Evolutionary conservation across 257 asterid genomes (phyloP).

Genomic region (Nicotiana paniculata): DNA sequence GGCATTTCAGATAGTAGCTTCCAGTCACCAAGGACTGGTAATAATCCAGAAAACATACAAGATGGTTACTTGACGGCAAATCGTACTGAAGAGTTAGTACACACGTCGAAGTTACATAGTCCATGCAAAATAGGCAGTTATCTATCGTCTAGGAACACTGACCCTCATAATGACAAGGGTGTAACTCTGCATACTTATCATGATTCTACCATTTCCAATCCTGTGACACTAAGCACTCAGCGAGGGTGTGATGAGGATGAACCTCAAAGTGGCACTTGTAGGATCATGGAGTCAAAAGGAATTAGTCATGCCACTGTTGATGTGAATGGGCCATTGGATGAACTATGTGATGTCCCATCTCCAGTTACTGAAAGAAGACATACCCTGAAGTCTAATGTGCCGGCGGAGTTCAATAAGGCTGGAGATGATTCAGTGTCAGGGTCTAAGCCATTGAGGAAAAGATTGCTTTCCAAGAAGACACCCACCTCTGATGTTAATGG

Average conservation of each 20-base stretch:
- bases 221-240: constrained; percentile 7
- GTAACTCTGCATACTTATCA: not conserved
- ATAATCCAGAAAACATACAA: constrained; percentile 13
- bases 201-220: constrained; percentile 6
- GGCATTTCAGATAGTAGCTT: constrained; percentile 27
- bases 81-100: constrained; percentile 16
- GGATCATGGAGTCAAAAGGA: constrained; percentile 20
- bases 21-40: constrained; percentile 28
- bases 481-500: constrained; percentile 19
- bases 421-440: constrained; percentile 16
- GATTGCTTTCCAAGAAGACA: constrained; percentile 20
- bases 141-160: not conserved
- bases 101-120: not conserved
- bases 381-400: constrained; percentile 16
- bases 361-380: constrained; percentile 17
- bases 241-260: constrained; percentile 25
- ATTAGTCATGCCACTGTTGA: constrained; percentile 20
- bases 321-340: constrained; percentile 23
- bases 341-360: constrained; percentile 17
- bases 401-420: constrained; percentile 23
- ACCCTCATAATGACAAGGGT: not conserved
- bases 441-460: constrained; percentile 34
- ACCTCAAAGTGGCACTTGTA: constrained; percentile 19
- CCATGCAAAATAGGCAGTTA: not conserved
- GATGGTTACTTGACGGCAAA: constrained; percentile 21